Conservation (phyloP, 441 rosid species). For the Populus hybrid region DNA sequence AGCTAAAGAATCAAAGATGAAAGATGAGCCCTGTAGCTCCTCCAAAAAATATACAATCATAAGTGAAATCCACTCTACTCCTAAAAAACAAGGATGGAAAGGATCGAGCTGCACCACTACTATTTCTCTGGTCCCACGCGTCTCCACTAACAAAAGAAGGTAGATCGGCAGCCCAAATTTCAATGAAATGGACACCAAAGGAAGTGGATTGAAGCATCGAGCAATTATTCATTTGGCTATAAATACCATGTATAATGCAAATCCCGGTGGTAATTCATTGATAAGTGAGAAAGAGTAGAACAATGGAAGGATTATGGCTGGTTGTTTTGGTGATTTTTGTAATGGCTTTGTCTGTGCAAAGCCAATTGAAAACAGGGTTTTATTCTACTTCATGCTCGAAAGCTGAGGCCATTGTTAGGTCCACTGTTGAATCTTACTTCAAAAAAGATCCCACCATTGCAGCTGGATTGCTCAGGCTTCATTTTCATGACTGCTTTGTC, state of each 20-base stretch:
- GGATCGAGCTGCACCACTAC: not conserved
- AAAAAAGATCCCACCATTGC: conserved; percentile 42
- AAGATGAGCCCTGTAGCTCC: not conserved
- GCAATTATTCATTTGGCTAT: conserved; percentile 2
- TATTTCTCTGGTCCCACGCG: conserved; percentile 26
- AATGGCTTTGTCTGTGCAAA: conserved; percentile 28
- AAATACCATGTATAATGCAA: not conserved
- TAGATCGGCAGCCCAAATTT: not conserved
- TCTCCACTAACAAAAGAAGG: conserved; percentile 24
- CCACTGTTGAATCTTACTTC: conserved; percentile 39
- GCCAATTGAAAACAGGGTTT: conserved; percentile 55
- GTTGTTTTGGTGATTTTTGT: conserved; percentile 24
- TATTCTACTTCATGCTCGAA: conserved; percentile 32
- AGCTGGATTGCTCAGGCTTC: conserved; percentile 58
- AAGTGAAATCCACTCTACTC: conserved; percentile 3
- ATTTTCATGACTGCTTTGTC: conserved; percentile 58
- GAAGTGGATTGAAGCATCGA: conserved; percentile 14
- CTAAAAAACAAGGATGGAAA: not conserved
- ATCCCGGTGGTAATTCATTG: not conserved
- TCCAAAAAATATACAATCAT: not conserved
- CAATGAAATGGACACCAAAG: conserved; percentile 3
- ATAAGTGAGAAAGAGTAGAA: not conserved
- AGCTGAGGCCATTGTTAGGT: conserved; percentile 44
- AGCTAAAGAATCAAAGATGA: conserved; percentile 1
- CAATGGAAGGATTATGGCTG: conserved; percentile 35